phyloP scores from a whole-genome alignment of 306 rosid genomes.

The Pterocarpus santalinus region DNA sequence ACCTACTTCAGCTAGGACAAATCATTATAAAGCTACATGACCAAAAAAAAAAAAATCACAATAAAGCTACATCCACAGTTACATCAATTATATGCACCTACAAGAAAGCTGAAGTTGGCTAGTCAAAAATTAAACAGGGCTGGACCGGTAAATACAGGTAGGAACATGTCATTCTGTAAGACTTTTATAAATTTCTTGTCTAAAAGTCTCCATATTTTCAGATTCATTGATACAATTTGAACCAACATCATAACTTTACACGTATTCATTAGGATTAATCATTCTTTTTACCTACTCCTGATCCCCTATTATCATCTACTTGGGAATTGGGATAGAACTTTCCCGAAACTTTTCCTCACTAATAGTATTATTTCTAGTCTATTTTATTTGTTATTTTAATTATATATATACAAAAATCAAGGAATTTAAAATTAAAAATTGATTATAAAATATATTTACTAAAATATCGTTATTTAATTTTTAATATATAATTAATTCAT shows the following conservation, averaged over 20 bases:
- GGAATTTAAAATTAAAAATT: no score
- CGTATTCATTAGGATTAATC: no score
- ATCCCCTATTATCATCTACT: neutral
- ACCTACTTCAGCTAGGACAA: neutral
- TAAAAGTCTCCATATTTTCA: neutral
- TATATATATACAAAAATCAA: no score
- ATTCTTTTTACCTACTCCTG: neutral
- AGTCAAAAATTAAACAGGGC: slow-evolving; percentile 17
- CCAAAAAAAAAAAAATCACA: no score
- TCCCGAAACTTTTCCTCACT: neutral
- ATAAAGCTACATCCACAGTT: neutral
- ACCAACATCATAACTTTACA: neutral
- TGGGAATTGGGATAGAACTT: neutral
- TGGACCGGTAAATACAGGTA: neutral
- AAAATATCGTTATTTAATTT: no score
- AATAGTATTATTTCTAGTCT: neutral
- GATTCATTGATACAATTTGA: neutral
- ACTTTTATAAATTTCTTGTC: neutral
- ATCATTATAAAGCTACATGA: neutral
- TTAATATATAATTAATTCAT: no score
- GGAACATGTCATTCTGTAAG: neutral
- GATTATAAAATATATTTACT: no score
- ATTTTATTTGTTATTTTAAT: no score
- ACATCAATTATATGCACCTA: neutral
- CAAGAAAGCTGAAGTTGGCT: neutral